These are phyloP conservation scores for Fusarium acutatum DNA, from an alignment of 2,329 filamentous ascomycete genomes.

Conservation along the genomic window DNA sequence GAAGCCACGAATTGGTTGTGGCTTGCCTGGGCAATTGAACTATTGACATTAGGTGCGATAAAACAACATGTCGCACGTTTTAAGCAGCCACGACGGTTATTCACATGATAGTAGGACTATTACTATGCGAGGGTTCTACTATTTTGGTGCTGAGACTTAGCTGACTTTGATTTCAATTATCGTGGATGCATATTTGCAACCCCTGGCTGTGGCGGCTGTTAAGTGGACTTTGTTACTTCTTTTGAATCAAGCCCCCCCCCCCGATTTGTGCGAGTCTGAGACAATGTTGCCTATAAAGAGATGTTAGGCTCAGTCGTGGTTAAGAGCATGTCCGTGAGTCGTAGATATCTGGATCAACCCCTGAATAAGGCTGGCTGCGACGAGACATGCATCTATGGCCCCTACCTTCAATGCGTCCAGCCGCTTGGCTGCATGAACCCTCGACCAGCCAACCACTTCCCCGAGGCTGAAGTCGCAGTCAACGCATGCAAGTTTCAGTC, in stretches of 20 bases:
- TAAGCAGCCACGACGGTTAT: neutral
- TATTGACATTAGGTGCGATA: neutral
- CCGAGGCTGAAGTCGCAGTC: neutral
- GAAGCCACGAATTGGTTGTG: neutral
- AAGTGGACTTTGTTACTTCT: fast-evolving
- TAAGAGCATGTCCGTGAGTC: too few species aligned
- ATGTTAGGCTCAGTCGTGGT: too few species aligned
- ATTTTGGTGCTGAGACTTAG: neutral
- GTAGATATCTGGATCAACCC: neutral
- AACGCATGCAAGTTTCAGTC: neutral
- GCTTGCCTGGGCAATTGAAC: neutral
- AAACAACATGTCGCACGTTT: neutral
- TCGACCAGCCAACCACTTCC: conserved; percentile 7
- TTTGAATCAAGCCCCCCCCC: neutral
- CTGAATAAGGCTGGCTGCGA: neutral
- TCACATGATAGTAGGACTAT: too few species aligned
- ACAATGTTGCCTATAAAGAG: neutral
- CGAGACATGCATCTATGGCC: neutral
- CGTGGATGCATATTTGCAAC: neutral
- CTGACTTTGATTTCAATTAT: fast-evolving
- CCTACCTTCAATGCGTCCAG: neutral
- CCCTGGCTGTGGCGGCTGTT: neutral
- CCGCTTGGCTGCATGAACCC: conserved; percentile 13
- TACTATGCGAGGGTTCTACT: neutral
- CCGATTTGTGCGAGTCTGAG: neutral